A percentile compares a stretch with the other conserved stretches of the same genome.
These are phyloP conservation scores for Stephanodiscus triporus DNA, from an alignment of 108 stramenopile species.

Conservation along the genomic window DNA sequence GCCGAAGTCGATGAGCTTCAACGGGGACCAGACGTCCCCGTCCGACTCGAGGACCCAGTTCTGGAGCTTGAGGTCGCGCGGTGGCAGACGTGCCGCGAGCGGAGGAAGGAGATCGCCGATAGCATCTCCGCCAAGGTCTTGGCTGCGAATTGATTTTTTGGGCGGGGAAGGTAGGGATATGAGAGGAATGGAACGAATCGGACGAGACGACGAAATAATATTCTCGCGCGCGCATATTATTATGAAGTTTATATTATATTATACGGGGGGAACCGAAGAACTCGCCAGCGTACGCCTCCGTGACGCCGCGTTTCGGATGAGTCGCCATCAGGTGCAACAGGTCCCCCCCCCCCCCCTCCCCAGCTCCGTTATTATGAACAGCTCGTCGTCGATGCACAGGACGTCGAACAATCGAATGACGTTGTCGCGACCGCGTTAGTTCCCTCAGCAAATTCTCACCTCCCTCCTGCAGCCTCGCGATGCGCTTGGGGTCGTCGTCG, in stretches of 20 bases:
- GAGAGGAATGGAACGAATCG: conserved; percentile 11
- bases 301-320: conserved; percentile 92
- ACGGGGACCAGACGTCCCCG: conserved; percentile 88
- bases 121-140: conserved; percentile 93
- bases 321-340: conserved; percentile 90
- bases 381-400: conserved; percentile 55
- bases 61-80: conserved; percentile 94
- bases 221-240: background rate
- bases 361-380: conserved; percentile 84
- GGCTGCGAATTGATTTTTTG: too few species aligned
- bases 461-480: conserved; percentile 91
- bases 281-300: conserved; percentile 89
- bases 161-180: conserved; percentile 15
- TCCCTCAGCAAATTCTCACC: conserved; percentile 89
- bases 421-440: conserved; percentile 71
- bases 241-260: too few species aligned
- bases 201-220: conserved; percentile 18
- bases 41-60: conserved; percentile 94
- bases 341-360: conserved; percentile 90
- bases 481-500: conserved; percentile 93
- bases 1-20: conserved; percentile 96
- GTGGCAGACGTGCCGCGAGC: conserved; percentile 85
- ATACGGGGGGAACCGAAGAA: conserved; percentile 24
- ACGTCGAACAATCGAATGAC: conserved; percentile 61
- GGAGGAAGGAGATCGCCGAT: conserved; percentile 93